Conservation (phyloP, 1,139 yeast genomes). For the Cylindricascospora bacillispora region DNA sequence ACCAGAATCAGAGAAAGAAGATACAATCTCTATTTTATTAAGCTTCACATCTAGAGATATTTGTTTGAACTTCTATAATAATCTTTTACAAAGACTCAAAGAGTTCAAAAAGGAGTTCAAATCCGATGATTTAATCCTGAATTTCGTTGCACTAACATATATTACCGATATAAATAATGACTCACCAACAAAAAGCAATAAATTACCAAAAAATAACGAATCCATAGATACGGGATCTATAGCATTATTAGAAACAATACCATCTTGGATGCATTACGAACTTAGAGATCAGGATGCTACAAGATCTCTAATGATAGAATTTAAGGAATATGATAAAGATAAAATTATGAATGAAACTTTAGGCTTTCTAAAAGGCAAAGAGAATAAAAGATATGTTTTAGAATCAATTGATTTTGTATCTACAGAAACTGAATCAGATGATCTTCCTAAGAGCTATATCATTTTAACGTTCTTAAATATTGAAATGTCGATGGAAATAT, state of each 20-base stretch:
- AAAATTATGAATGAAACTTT: constrained; percentile 41
- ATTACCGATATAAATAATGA: constrained; percentile 61
- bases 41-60: constrained; percentile 33
- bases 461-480: constrained; percentile 72
- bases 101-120: constrained; percentile 31
- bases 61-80: constrained; percentile 36
- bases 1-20: constrained; percentile 5
- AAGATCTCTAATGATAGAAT: constrained; percentile 18
- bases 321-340: constrained; percentile 9
- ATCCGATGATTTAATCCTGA: constrained; percentile 38
- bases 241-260: constrained; percentile 8
- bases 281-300: constrained; percentile 17
- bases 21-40: constrained; percentile 21
- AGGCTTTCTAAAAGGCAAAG: constrained; percentile 14
- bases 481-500: constrained; percentile 73
- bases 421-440: constrained; percentile 22
- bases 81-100: constrained; percentile 31
- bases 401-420: constrained; percentile 55
- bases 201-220: constrained; percentile 30
- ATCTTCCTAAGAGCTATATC: constrained; percentile 40
- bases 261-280: constrained; percentile 9
- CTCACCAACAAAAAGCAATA: constrained; percentile 61
- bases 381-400: constrained; percentile 44
- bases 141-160: constrained; percentile 57
- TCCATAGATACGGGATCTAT: no score